Evolutionary conservation across 176 grass and related monocot genomes (phyloP), one percentile per base, ranked within the genome.

Genomic region (Hordeum marinum): DNA sequence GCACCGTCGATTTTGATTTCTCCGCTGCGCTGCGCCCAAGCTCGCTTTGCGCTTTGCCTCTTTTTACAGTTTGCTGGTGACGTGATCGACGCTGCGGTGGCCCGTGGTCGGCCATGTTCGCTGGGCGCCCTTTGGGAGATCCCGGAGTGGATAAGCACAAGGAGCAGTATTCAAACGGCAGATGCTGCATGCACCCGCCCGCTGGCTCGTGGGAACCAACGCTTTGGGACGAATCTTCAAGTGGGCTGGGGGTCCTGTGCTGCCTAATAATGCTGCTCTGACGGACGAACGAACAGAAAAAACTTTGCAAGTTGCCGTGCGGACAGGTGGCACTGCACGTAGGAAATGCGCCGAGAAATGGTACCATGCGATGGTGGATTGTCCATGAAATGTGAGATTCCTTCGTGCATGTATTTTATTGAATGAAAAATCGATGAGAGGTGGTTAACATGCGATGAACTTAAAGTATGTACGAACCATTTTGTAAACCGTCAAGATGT

Each of bases 71-170:
- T 61, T 2, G 40, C 26, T 17, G 55, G 37, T 62, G 69, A n/a
- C 55, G 1, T 37, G 37, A n/a, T 32, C 17, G 75, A 29, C 40
- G 36, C 37, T 9, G 82, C 64, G 31, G 60, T 25, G 37, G 50
- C 21, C 74, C 26, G 29, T 66, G 62, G 84, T 79, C 66, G 77
- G 76, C 75, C 75, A 59, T 57, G 63, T 61, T 59, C 36, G 13
- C 26, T 2, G 15, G 15, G 15, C 57, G 12, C 13, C 0, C 32
- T 55, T 18, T 11, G 54, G 23, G 4, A 68, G 17, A 85, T 80
- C 84, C 8, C 31, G 8, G 64, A 60, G 31, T 34, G 76, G 84
- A 80, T 79, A 86, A 79, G 84, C 26, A 13, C 65, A 18, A 71
- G 75, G 3, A 20, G 52, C 52, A 65, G 24, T 24, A 9, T 17